phyloP scores from a whole-genome alignment of 2,329 filamentous ascomycete genomes.

The Sphaerulina musiva region DNA sequence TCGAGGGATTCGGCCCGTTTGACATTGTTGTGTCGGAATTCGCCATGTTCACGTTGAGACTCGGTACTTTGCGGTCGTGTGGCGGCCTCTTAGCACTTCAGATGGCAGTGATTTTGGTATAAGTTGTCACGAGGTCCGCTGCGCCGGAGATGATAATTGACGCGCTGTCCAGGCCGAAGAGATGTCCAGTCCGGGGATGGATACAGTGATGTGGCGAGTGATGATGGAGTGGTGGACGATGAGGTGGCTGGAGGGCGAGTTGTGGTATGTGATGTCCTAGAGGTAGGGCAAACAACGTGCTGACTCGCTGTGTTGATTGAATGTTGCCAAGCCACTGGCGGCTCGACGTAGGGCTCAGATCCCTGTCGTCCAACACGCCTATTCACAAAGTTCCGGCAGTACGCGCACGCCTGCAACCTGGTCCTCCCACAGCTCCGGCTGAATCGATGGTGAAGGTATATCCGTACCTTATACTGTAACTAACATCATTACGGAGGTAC shows the following conservation, averaged over 20 bases:
- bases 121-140: not conserved
- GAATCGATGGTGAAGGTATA: too few relatives aligned
- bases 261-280: not conserved
- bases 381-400: too few relatives aligned
- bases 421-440: too few relatives aligned
- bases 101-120: not conserved
- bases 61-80: not conserved
- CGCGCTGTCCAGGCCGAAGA: not conserved
- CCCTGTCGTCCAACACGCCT: too few relatives aligned
- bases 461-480: too few relatives aligned
- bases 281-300: not conserved
- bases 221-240: not conserved
- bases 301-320: too few relatives aligned
- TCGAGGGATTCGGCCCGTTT: constrained; percentile 8
- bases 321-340: too few relatives aligned
- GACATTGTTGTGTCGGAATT: not conserved
- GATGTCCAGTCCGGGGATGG: not conserved
- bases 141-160: not conserved
- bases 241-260: not conserved
- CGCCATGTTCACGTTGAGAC: not conserved
- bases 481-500: too few relatives aligned
- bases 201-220: not conserved
- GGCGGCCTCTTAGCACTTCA: not conserved
- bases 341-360: too few relatives aligned
- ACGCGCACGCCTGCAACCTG: too few relatives aligned